phyloP scores from a whole-genome alignment of 108 stramenopile genomes.

The Cylindrotheca fusiformis region DNA sequence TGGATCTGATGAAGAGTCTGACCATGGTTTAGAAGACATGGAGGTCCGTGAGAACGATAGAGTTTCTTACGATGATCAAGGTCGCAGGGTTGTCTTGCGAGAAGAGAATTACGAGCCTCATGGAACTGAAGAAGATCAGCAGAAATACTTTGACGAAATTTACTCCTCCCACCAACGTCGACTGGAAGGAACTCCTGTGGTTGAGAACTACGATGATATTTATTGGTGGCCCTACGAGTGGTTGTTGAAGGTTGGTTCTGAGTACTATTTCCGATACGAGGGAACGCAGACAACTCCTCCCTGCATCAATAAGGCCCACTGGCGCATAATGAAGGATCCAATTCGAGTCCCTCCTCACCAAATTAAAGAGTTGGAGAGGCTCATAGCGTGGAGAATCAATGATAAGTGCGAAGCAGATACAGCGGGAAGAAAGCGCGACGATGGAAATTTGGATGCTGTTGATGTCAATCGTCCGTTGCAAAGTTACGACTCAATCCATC shows the following conservation, averaged over 20 bases:
- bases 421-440: slow-evolving; percentile 28
- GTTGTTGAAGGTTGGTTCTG: slow-evolving; percentile 48
- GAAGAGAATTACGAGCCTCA: slow-evolving; percentile 32
- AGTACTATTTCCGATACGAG: slow-evolving; percentile 57
- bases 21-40: slow-evolving; percentile 1
- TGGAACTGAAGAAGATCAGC: slow-evolving; percentile 27
- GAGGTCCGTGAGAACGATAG: slow-evolving; percentile 7
- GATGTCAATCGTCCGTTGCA: slow-evolving; percentile 44
- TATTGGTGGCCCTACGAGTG: slow-evolving; percentile 47
- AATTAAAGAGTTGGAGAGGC: slow-evolving; percentile 39
- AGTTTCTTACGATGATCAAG: slow-evolving; percentile 9
- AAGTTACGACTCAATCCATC: slow-evolving; percentile 28
- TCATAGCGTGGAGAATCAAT: slow-evolving; percentile 38
- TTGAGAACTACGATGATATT: slow-evolving; percentile 33
- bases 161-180: slow-evolving; percentile 11
- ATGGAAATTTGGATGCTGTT: slow-evolving; percentile 26
- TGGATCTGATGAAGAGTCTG: not conserved
- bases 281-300: slow-evolving; percentile 51
- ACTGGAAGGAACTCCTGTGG: slow-evolving; percentile 7
- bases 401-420: slow-evolving; percentile 43
- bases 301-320: slow-evolving; percentile 44
- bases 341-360: slow-evolving; percentile 47
- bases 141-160: slow-evolving; percentile 27
- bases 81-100: slow-evolving; percentile 21
- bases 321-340: slow-evolving; percentile 59